Base-by-base conservation (phyloP, 805 yeast species). In the Sugiyamaella qingdaonensis region DNA sequence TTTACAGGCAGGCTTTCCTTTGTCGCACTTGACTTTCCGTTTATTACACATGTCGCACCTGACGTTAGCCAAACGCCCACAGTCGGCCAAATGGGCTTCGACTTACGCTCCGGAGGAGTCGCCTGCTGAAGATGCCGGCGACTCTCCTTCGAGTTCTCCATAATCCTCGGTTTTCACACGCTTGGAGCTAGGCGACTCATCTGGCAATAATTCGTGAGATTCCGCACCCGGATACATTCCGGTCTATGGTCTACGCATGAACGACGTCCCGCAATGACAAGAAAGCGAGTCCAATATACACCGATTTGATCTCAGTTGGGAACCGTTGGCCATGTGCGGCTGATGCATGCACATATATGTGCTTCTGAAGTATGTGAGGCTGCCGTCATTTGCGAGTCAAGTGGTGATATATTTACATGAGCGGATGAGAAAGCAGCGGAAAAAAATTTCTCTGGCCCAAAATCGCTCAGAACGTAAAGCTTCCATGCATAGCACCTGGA, bases 11-110 rank as follows among this genome's bases (percentile, higher is more conserved):
- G 64, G 64, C 47, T 58, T 54, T 5, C 32, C 48, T 31, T 59
- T 46, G 48, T 59, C 60, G 50, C 64, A 60, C 19, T 53, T 48
- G 14, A 60, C 64, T 48, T 60, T 60, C 10, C 64, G 55, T 13
- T 45, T 47, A 45, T 60, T 60, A 54, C 64, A 60, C 27, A 37
- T 35, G 10, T 51, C 54, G 54, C 64, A 60, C 24, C 62, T 59
- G 13, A 4, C 14, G 16, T 34, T 39, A 39, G 13, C 5, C 43
- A 7, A 16, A 11, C 24, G 9, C 4, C 43, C 2, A 39, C 4
- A 39, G 8, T 3, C 3, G 39, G 5, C 18, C 9, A 34, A 13
- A 34, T 4, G 3, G 3, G 5, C 24, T 39, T 19, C 43, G 13
- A 39, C 43, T 39, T 39, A 39, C 43, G 43, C 43, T 39, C 43